Evolutionary conservation across 352 stramenopile genomes (phyloP).

Genomic region (Phytophthora parvispora): DNA sequence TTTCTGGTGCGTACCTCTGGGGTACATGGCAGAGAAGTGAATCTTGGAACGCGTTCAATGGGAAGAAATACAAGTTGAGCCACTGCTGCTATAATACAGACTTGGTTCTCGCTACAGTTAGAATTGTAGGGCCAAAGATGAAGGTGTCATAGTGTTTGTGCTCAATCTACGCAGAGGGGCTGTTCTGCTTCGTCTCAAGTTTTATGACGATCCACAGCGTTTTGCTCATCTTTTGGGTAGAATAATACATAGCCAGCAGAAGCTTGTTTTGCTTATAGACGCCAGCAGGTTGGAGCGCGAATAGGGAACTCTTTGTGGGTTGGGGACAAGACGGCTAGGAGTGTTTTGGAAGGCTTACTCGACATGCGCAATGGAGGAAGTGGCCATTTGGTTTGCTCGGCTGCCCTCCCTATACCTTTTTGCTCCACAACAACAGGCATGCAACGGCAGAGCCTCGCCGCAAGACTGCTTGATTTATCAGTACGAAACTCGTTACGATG

Average conservation of each 20-base stretch:
- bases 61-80: too few species aligned
- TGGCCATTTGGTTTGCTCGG: constrained; percentile 28
- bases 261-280: background rate
- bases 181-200: background rate
- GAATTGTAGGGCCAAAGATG: background rate
- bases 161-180: background rate
- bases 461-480: constrained; percentile 4
- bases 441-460: constrained; percentile 16
- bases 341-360: background rate
- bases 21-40: background rate
- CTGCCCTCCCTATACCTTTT: constrained; percentile 30
- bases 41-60: background rate
- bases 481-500: constrained; percentile 33
- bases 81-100: too few species aligned
- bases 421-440: background rate
- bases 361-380: constrained; percentile 25
- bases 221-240: background rate
- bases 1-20: background rate
- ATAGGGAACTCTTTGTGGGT: constrained; percentile 34
- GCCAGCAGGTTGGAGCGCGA: constrained; percentile 17
- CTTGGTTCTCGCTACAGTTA: background rate
- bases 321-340: constrained; percentile 33
- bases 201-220: background rate
- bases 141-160: background rate
- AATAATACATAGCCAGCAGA: background rate